A percentile compares a stretch with the other conserved stretches of the same genome.
Evolutionary conservation across 2,329 filamentous ascomycete genomes (phyloP).

Genomic region (Capronia epimyces): DNA sequence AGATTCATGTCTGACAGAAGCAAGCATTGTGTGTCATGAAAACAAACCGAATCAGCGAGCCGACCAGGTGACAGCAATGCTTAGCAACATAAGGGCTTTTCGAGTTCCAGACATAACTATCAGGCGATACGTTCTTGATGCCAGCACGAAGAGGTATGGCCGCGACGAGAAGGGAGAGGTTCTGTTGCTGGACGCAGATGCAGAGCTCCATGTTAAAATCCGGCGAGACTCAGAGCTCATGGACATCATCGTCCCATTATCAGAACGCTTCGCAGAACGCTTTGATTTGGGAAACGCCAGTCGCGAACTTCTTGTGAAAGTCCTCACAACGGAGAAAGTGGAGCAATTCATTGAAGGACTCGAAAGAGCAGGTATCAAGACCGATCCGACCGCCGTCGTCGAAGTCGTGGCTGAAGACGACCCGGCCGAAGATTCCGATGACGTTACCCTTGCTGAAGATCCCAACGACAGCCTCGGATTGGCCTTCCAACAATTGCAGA

Average conservation of each 20-base stretch:
- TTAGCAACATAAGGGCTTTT: slow-evolving; percentile 10
- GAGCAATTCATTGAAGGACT: slow-evolving; percentile 12
- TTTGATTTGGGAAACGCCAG: slow-evolving; percentile 6
- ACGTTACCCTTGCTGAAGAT: slow-evolving; percentile 64
- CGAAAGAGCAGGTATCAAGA: slow-evolving; percentile 14
- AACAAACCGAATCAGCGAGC: slow-evolving; percentile 1
- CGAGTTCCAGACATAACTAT: slow-evolving; percentile 10
- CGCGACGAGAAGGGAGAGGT: slow-evolving; percentile 11
- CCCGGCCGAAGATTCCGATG: slow-evolving; percentile 77
- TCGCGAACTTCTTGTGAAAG: slow-evolving; percentile 11
- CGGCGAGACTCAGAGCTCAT: slow-evolving; percentile 3
- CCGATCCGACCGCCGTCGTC: slow-evolving; percentile 3
- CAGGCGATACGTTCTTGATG: slow-evolving; percentile 9
- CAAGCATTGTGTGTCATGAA: slow-evolving; percentile 9
- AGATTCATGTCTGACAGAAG: slow-evolving; percentile 7
- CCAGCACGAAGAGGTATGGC: slow-evolving; percentile 5
- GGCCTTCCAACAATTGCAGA: slow-evolving; percentile 8
- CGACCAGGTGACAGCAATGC: slow-evolving; percentile 5
- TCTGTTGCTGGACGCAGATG: slow-evolving; percentile 4
- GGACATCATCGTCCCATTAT: slow-evolving; percentile 13
- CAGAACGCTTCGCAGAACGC: slow-evolving; percentile 10
- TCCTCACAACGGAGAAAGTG: slow-evolving; percentile 11
- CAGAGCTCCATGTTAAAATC: slow-evolving; percentile 10
- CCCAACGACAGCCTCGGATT: slow-evolving; percentile 4
- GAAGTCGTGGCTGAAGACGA: slow-evolving; percentile 3